phyloP scores from a whole-genome alignment of 2,329 filamentous ascomycete species.

The Apiospora koreana region DNA sequence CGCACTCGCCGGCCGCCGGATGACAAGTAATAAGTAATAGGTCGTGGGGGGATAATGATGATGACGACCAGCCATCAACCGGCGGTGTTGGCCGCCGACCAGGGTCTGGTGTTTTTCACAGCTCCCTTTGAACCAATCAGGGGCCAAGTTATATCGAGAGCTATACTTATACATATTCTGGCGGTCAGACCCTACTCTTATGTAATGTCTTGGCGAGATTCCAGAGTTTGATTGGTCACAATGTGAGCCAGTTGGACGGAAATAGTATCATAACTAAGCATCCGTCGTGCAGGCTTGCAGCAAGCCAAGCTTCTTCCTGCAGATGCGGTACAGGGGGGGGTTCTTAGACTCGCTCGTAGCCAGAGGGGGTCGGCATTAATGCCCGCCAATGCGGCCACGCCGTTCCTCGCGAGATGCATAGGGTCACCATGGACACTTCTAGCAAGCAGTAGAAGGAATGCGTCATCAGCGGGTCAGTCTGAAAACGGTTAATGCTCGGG shows the following conservation, averaged over 20 bases:
- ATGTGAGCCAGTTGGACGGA: not conserved
- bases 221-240: not conserved
- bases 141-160: not conserved
- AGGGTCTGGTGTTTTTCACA: not conserved
- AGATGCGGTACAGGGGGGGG: not conserved
- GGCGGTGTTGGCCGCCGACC: not conserved
- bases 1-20: not conserved
- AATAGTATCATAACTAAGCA: constrained; percentile 7
- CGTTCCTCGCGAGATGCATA: not conserved
- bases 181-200: constrained; percentile 4
- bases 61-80: not conserved
- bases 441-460: too few relatives aligned
- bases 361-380: not conserved
- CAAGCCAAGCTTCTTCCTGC: constrained; percentile 8
- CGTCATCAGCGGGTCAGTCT: not conserved
- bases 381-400: not conserved
- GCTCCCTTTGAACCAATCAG: not conserved
- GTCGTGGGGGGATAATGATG: not conserved
- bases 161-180: constrained; percentile 6
- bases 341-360: not conserved
- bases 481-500: not conserved
- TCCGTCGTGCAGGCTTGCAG: not conserved
- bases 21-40: not conserved
- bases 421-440: not conserved
- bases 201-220: not conserved